Conservation (phyloP, 2,329 filamentous ascomycete genomes). For the Colletotrichum sp. region DNA sequence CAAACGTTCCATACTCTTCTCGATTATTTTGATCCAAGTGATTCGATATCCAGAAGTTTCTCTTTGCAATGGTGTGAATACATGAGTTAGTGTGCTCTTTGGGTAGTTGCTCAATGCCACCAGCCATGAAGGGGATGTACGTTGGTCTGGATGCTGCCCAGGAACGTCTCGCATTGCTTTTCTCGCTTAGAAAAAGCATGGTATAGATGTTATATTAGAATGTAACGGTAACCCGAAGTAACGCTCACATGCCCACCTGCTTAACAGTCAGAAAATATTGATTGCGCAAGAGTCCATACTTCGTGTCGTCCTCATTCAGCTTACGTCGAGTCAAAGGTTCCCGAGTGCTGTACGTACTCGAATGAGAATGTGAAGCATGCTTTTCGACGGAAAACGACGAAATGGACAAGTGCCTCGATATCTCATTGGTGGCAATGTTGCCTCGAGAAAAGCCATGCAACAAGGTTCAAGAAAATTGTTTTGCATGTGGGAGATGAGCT, state of each 20-base stretch:
- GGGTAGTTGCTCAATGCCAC: no score
- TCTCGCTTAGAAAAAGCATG: background rate
- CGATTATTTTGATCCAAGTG: accelerated
- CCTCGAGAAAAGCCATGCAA: background rate
- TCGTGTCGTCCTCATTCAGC: background rate
- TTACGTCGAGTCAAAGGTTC: background rate
- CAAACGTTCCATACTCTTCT: background rate
- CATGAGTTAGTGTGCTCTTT: background rate
- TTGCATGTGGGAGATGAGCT: background rate
- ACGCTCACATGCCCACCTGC: background rate
- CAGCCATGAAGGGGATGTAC: no score
- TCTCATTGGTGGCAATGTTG: background rate
- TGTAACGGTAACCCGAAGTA: background rate
- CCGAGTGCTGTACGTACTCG: background rate
- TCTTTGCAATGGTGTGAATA: accelerated
- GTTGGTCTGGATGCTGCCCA: background rate
- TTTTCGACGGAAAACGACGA: background rate
- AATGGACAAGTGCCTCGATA: background rate
- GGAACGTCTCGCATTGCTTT: background rate
- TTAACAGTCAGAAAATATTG: background rate
- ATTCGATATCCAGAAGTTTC: accelerated
- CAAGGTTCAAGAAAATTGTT: accelerated
- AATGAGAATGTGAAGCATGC: background rate
- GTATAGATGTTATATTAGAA: background rate
- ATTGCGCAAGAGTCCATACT: background rate